phyloP scores from a whole-genome alignment of 106 monocot genomes.

The Dactylorhiza incarnata region DNA sequence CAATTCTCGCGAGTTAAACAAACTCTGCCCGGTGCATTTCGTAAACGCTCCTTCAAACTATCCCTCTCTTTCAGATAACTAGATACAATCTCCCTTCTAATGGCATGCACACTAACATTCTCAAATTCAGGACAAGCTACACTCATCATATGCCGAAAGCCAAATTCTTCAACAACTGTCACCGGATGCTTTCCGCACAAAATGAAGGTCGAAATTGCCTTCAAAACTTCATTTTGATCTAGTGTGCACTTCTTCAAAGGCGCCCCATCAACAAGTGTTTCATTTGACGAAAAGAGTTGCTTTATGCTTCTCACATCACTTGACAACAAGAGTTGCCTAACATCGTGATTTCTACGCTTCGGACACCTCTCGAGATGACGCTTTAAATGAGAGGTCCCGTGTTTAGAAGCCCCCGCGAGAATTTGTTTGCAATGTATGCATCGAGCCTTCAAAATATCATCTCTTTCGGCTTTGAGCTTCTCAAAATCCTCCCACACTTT shows the following conservation, averaged over 20 bases:
- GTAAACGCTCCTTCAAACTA: not conserved
- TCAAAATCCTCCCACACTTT: conserved; percentile 14
- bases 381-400: conserved; percentile 12
- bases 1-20: conserved; percentile 10
- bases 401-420: conserved; percentile 5
- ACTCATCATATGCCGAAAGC: conserved; percentile 9
- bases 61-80: conserved; percentile 13
- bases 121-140: conserved; percentile 4
- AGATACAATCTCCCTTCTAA: conserved; percentile 6
- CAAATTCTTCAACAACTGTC: conserved; percentile 11
- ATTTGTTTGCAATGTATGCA: conserved; percentile 12
- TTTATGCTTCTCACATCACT: conserved; percentile 1
- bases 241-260: not conserved
- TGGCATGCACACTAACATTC: not conserved
- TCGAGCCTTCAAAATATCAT: conserved; percentile 8
- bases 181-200: conserved; percentile 2
- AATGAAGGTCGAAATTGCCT: conserved; percentile 6
- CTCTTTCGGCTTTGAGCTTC: conserved; percentile 13
- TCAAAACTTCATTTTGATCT: conserved; percentile 5
- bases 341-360: not conserved
- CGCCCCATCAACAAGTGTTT: conserved; percentile 1
- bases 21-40: conserved; percentile 1
- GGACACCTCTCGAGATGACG: conserved; percentile 10
- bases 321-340: conserved; percentile 10
- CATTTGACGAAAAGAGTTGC: conserved; percentile 4